phyloP scores from a whole-genome alignment of 1,139 yeast species.

The Hemisphaericaspora xylanilytica region DNA sequence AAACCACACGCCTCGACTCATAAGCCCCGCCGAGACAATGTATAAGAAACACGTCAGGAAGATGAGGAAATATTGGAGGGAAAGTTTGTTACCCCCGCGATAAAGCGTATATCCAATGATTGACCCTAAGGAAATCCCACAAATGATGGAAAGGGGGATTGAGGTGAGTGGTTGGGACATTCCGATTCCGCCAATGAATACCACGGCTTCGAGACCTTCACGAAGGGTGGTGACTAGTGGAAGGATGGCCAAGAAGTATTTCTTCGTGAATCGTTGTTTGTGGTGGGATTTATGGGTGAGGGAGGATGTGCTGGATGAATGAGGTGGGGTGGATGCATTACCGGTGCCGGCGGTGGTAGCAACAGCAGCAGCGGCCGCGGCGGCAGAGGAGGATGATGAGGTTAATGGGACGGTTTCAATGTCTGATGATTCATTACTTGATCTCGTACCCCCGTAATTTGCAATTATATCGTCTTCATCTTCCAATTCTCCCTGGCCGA shows the following conservation, averaged over 20 bases:
- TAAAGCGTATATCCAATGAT: slow-evolving; percentile 37
- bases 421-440: slow-evolving; percentile 11
- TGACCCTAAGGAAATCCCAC: slow-evolving; percentile 36
- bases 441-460: slow-evolving; percentile 14
- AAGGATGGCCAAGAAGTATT: slow-evolving; percentile 38
- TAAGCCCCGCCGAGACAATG: slow-evolving; percentile 44
- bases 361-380: background rate
- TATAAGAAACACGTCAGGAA: slow-evolving; percentile 43
- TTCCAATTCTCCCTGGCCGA: slow-evolving; percentile 12
- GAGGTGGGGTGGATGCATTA: background rate
- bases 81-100: slow-evolving; percentile 41
- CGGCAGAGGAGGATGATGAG: slow-evolving; percentile 4
- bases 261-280: slow-evolving; percentile 22
- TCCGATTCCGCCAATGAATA: slow-evolving; percentile 49
- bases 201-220: slow-evolving; percentile 51
- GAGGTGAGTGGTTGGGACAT: slow-evolving; percentile 39
- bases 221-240: slow-evolving; percentile 46
- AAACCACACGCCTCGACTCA: slow-evolving; percentile 79
- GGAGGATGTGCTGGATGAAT: slow-evolving; percentile 2
- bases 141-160: slow-evolving; percentile 38
- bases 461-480: slow-evolving; percentile 4
- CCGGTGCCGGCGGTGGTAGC: slow-evolving; percentile 1
- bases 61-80: slow-evolving; percentile 42
- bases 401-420: slow-evolving; percentile 13
- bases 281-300: slow-evolving; percentile 3